Evolutionary conservation across 2,329 filamentous ascomycete species (phyloP).

Genomic region (Fusarium stilboides): DNA sequence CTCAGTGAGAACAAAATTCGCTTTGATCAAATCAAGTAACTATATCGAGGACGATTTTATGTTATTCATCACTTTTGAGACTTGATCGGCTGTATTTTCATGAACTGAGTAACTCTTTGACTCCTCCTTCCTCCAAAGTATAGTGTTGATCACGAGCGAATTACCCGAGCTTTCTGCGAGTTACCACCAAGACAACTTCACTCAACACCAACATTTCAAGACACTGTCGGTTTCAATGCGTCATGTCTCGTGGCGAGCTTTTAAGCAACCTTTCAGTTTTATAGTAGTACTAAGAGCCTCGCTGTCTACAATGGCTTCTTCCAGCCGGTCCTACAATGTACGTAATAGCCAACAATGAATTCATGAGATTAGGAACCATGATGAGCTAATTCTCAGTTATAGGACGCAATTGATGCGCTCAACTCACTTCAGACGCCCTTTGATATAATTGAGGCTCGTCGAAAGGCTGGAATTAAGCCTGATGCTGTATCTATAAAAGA

Average conservation of each 20-base stretch:
- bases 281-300: slow-evolving; percentile 31
- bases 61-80: neutral
- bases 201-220: slow-evolving; percentile 11
- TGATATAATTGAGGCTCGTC: slow-evolving; percentile 82
- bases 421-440: slow-evolving; percentile 95
- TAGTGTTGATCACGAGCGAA: slow-evolving; percentile 28
- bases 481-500: slow-evolving; percentile 81
- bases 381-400: slow-evolving; percentile 23
- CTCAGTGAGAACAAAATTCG: slow-evolving; percentile 13
- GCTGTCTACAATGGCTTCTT: slow-evolving; percentile 50
- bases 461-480: slow-evolving; percentile 79
- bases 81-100: neutral
- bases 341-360: neutral
- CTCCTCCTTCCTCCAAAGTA: neutral
- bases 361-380: neutral
- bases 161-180: slow-evolving; percentile 51
- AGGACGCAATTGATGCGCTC: slow-evolving; percentile 89
- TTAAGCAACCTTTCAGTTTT: slow-evolving; percentile 41
- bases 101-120: neutral
- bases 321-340: slow-evolving; percentile 56
- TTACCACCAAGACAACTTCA: slow-evolving; percentile 21
- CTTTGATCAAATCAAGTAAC: slow-evolving; percentile 1
- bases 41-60: neutral
- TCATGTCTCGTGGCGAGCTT: slow-evolving; percentile 52
- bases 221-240: slow-evolving; percentile 50